Base-by-base conservation (phyloP, 345 rosid genomes). In the Carallia pectinifolia region DNA sequence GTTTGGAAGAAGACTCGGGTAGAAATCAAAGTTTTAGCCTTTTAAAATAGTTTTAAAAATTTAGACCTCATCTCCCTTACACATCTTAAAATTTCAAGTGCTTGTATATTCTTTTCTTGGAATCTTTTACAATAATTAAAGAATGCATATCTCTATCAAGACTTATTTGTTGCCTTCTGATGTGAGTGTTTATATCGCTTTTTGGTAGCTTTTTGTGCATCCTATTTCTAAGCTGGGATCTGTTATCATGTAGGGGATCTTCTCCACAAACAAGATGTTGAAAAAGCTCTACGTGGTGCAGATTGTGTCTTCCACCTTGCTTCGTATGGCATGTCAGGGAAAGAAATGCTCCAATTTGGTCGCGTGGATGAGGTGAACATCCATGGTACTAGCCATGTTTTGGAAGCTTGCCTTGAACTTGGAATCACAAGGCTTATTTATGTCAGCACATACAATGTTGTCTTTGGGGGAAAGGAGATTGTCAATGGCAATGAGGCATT, bases 291-390 rank as follows among this genome's bases (percentile, higher is more conserved):
- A 27, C 81, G 83, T 0, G 91, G 96, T 23, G 91, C 83, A 0
- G 80, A 88, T 73, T 94, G 97, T 74, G 96, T 91, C 6, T 80
- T 93, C 74, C 97, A 91, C 81, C 87, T 93, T 31, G 95, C 96
- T 77, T 94, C 98, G 0, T 89, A 34, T 72, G 98, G 98, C 65
- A 94, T 94, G 91, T 91, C 96, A 0, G 96, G 97, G 40, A 94
- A 91, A 76, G 97, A 91, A 79, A 87, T 89, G 98, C 79, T 94
- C 50, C 98, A 82, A 71, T 81, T 88, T 52, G 89, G 94, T 16
- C 91, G 90, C 12, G 89, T 88, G 10, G 96, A 88, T 67, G 86
- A 83, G 78, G 93, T 91, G 56, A 93, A 91, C 68, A 88, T 93
- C n/a, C 83, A 80, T 66, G 98, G 97, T 50, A 91, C 97, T 10